Conservation (phyloP, 208 protist species). For the Wallacemonas collosoma region DNA sequence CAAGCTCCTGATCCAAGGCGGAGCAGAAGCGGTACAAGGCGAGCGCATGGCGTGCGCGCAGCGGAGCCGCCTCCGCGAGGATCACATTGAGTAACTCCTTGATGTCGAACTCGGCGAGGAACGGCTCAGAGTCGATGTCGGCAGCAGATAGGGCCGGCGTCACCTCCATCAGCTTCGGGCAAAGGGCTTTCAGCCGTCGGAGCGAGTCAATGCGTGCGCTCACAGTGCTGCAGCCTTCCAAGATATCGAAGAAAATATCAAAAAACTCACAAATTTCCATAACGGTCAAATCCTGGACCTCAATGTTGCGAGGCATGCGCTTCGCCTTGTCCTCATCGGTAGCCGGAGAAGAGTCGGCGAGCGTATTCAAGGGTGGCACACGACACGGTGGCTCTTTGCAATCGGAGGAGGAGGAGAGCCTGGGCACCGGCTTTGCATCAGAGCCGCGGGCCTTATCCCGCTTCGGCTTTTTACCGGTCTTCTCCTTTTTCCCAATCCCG, state of each 20-base stretch:
- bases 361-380: neutral
- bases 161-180: constrained; percentile 34
- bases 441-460: constrained; percentile 8
- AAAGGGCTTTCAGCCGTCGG: constrained; percentile 28
- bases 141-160: constrained; percentile 26
- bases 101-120: constrained; percentile 42
- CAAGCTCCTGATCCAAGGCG: constrained; percentile 67
- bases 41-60: constrained; percentile 67
- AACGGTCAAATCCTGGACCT: constrained; percentile 41
- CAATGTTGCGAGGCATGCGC: constrained; percentile 19
- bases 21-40: constrained; percentile 76
- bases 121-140: constrained; percentile 19
- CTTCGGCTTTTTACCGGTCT: constrained; percentile 33
- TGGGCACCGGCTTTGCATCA: neutral
- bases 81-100: constrained; percentile 54
- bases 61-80: constrained; percentile 37
- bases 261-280: constrained; percentile 45
- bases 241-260: constrained; percentile 37
- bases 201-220: constrained; percentile 31
- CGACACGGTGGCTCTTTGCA: constrained; percentile 16
- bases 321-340: constrained; percentile 6
- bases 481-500: constrained; percentile 43
- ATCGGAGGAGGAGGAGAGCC: neutral
- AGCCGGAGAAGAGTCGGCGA: neutral
- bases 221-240: constrained; percentile 29